A percentile compares a stretch with the other conserved stretches of the same genome.
Conservation (phyloP, 225 moss, liverwort and hornwort genomes). For the Polytrichum formosum region DNA sequence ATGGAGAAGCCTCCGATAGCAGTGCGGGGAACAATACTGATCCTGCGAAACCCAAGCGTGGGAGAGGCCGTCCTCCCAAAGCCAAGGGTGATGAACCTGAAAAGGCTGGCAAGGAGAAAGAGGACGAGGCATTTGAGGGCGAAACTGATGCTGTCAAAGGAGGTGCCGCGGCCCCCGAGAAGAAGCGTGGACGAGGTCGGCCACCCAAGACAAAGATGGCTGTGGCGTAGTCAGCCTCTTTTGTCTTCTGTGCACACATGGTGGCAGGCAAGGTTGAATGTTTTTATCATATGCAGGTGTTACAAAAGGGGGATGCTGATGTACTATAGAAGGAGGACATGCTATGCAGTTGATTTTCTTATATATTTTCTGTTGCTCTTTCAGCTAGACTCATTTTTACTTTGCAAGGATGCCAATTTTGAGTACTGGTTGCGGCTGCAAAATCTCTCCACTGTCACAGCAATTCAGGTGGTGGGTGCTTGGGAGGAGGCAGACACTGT, state of each 20-base stretch:
- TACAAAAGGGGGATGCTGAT: too few species aligned
- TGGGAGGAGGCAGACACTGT: too few species aligned
- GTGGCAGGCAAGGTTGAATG: too few species aligned
- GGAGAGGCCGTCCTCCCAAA: background rate
- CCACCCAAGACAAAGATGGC: background rate
- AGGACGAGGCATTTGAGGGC: background rate
- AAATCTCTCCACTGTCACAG: background rate
- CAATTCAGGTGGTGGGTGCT: too few species aligned
- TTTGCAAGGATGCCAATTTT: background rate
- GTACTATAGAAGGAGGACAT: too few species aligned
- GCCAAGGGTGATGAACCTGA: background rate
- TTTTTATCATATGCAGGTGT: too few species aligned
- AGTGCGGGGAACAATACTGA: background rate
- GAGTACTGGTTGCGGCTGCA: background rate
- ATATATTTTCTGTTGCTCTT: too few species aligned
- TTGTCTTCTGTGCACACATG: too few species aligned
- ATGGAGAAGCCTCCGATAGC: background rate
- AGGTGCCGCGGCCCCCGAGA: background rate
- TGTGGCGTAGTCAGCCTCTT: background rate
- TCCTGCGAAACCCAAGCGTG: background rate
- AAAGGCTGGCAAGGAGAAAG: background rate
- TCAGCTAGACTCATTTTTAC: too few species aligned
- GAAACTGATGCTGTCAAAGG: background rate
- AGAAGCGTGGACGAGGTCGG: slow-evolving; percentile 1
- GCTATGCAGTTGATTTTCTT: too few species aligned